Conservation (phyloP, 2,329 filamentous ascomycete species). For the Hymenoscyphus repandus region DNA sequence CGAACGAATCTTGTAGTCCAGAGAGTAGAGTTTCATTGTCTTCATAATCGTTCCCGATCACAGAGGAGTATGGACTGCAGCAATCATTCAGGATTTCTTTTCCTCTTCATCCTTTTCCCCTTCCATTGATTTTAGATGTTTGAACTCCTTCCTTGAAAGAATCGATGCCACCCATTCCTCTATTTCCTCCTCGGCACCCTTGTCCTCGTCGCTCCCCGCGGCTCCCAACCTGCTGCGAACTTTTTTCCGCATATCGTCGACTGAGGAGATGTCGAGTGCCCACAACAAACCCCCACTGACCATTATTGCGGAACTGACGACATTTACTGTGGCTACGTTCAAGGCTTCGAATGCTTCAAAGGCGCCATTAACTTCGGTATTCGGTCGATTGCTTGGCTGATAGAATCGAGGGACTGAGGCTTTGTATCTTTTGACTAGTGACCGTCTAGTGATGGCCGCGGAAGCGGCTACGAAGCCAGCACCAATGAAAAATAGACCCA, state of each 20-base stretch:
- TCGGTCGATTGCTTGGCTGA: constrained; percentile 52
- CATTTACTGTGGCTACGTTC: constrained; percentile 81
- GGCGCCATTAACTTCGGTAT: constrained; percentile 52
- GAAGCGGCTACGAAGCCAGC: constrained; percentile 71
- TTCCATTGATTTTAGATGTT: constrained; percentile 14
- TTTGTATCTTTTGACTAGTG: constrained; percentile 58
- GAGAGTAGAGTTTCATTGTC: constrained; percentile 4
- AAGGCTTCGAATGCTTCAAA: constrained; percentile 78
- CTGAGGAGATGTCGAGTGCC: constrained; percentile 67
- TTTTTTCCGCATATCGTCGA: constrained; percentile 57
- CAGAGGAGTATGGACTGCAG: background rate
- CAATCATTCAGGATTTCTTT: constrained; percentile 9
- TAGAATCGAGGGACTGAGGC: constrained; percentile 67
- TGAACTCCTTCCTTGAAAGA: constrained; percentile 52
- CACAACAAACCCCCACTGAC: constrained; percentile 67
- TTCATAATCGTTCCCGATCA: background rate
- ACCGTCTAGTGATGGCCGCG: constrained; percentile 63
- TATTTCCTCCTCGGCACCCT: constrained; percentile 54
- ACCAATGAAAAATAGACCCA: constrained; percentile 69
- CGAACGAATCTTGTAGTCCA: background rate
- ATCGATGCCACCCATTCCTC: constrained; percentile 57
- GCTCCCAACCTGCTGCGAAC: constrained; percentile 40
- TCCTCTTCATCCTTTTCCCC: constrained; percentile 4
- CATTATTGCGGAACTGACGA: constrained; percentile 70
- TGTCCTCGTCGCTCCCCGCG: constrained; percentile 35